Base-by-base conservation (phyloP, 2,329 filamentous ascomycete species). In the Diaporthe caulivora region DNA sequence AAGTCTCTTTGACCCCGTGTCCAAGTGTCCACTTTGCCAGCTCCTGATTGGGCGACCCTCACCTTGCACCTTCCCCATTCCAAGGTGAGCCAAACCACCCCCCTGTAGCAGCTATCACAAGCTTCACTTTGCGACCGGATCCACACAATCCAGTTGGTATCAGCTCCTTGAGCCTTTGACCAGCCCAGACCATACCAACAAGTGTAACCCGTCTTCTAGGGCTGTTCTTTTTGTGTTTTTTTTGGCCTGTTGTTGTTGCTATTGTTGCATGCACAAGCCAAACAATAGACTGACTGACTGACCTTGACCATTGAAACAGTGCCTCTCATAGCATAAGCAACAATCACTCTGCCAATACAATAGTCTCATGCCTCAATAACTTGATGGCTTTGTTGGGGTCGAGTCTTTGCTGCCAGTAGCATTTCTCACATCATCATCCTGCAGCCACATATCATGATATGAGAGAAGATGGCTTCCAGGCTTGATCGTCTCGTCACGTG, bases 401-500 rank as follows among this genome's bases (percentile, higher is more conserved):
- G 65, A 71, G 34, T 71, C 68, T 44, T 42, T 47, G 44, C 65
- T 76, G 53, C 72, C 67, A 72, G 68, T 75, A 75, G 71, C 67
- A 58, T 64, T 57, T 53, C 13, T 62, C 54, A 31, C 60, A 24
- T 60, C 55, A 51, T 40, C 44, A 40, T 31, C 31, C 37, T 17
- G 44, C 24, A 71, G 37, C 47, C 51, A 37, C 62, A 72, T 76
- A 55, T 68, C 70, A 74, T 80, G 80, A 80, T 77, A 82, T 82
- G 80, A 84, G 83, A 79, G 80, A 87, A 83, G 76, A 90, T 90
- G 88, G 86, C 88, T 78, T 90, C 88, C 78, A 89, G 94, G 89
- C 90, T 96, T 80, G 94, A 95, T 86, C 92, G 94, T 82, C 89
- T 96, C 79, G 94, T 96, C 88, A 95, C 93, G 93, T 95, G 89